phyloP scores from a whole-genome alignment of 768 basidiomycete species.

The Boletus rex-veris region DNA sequence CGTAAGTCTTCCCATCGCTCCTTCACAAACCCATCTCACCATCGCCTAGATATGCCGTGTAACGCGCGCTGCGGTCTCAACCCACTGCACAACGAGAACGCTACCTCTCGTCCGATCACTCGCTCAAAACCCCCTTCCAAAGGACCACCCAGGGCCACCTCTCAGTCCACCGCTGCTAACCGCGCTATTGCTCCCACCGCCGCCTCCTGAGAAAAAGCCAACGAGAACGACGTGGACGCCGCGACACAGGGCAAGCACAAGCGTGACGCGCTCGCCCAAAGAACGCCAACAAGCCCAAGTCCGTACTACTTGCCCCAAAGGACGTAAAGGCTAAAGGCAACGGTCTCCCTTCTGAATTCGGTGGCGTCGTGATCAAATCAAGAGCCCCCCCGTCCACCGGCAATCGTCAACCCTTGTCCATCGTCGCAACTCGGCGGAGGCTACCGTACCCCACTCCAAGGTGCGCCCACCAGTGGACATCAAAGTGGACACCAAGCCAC shows the following conservation, averaged over 20 bases:
- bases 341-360: slow-evolving; percentile 43
- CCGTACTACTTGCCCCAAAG: slow-evolving; percentile 31
- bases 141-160: too few relatives aligned
- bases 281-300: slow-evolving; percentile 41
- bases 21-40: too few relatives aligned
- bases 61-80: too few relatives aligned
- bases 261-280: slow-evolving; percentile 66
- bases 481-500: slow-evolving; percentile 23
- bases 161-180: slow-evolving; percentile 33
- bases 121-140: too few relatives aligned
- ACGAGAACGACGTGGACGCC: slow-evolving; percentile 45
- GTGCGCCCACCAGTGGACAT: slow-evolving; percentile 27
- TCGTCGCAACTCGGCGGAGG: slow-evolving; percentile 43
- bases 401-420: slow-evolving; percentile 53
- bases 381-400: slow-evolving; percentile 33
- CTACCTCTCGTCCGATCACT: too few relatives aligned
- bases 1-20: too few relatives aligned
- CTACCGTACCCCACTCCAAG: slow-evolving; percentile 21
- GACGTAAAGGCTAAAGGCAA: slow-evolving; percentile 57
- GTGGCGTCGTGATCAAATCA: slow-evolving; percentile 60
- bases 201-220: slow-evolving; percentile 33
- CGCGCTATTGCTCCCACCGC: slow-evolving; percentile 42
- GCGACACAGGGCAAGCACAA: slow-evolving; percentile 63
- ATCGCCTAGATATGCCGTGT: too few relatives aligned
- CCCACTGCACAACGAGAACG: too few relatives aligned